phyloP scores from a whole-genome alignment of 2,329 filamentous ascomycete genomes.

The Emydomyces testavorans region DNA sequence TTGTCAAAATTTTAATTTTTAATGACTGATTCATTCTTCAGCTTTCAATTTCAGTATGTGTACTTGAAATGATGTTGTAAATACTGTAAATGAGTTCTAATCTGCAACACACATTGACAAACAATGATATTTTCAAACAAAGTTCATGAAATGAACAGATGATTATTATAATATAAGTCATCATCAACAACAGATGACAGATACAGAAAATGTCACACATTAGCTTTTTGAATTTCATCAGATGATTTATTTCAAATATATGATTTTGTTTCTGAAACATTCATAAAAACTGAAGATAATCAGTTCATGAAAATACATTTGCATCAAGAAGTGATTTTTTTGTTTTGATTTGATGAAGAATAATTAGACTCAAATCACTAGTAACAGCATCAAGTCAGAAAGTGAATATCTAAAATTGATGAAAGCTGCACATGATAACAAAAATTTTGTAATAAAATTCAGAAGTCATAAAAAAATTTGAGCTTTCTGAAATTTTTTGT shows the following conservation, averaged over 20 bases:
- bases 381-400: constrained; percentile 7
- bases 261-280: constrained; percentile 7
- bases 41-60: constrained; percentile 3
- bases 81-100: neutral
- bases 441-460: constrained; percentile 6
- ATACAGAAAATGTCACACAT: constrained; percentile 9
- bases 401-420: constrained; percentile 1
- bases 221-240: constrained; percentile 7
- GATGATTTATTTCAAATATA: constrained; percentile 6
- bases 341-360: neutral
- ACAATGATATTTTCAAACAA: neutral
- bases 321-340: constrained; percentile 4
- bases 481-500: constrained; percentile 8
- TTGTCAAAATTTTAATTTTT: neutral
- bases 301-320: constrained; percentile 6
- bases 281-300: constrained; percentile 9
- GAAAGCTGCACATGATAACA: constrained; percentile 6
- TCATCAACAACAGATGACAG: constrained; percentile 9
- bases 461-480: constrained; percentile 3
- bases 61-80: neutral
- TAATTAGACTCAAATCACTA: constrained; percentile 4
- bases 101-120: constrained; percentile 1
- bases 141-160: constrained; percentile 7
- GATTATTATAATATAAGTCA: constrained; percentile 10
- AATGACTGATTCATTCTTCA: constrained; percentile 2